Evolutionary conservation across 441 rosid species (phyloP).

Genomic region (Erodium texanum): DNA sequence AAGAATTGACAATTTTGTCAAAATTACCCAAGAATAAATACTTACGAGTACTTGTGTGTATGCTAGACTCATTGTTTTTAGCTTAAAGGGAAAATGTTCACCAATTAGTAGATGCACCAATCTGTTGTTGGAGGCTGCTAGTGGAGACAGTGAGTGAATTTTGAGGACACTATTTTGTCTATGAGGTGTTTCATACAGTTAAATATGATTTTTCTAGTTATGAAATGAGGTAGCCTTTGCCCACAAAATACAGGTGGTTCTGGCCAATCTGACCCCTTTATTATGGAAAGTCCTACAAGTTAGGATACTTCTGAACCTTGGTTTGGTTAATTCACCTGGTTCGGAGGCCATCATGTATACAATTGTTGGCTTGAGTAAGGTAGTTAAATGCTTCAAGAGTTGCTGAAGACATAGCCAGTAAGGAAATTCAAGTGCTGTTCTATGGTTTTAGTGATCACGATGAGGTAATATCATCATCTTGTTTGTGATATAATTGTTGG

Average conservation of each 20-base stretch:
- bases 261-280: not conserved
- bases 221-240: constrained; percentile 4
- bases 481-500: not conserved
- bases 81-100: not conserved
- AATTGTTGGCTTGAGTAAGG: not conserved
- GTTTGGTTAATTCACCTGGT: not conserved
- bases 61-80: not conserved
- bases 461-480: constrained; percentile 2
- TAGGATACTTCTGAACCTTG: not conserved
- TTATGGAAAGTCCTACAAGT: constrained; percentile 8
- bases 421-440: not conserved
- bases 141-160: constrained; percentile 11
- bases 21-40: constrained; percentile 11
- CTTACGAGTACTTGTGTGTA: not conserved
- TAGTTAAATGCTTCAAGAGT: not conserved
- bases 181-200: not conserved
- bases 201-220: not conserved
- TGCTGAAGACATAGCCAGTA: not conserved
- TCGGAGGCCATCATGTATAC: constrained; percentile 1
- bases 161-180: not conserved
- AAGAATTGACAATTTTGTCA: constrained; percentile 16
- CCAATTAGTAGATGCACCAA: too few species aligned
- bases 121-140: constrained; percentile 2
- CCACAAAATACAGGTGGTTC: constrained; percentile 10
- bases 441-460: too few species aligned